These are phyloP conservation scores for Camellia japonica DNA, from an alignment of 148 eudicot genomes.

Conservation along the genomic window DNA sequence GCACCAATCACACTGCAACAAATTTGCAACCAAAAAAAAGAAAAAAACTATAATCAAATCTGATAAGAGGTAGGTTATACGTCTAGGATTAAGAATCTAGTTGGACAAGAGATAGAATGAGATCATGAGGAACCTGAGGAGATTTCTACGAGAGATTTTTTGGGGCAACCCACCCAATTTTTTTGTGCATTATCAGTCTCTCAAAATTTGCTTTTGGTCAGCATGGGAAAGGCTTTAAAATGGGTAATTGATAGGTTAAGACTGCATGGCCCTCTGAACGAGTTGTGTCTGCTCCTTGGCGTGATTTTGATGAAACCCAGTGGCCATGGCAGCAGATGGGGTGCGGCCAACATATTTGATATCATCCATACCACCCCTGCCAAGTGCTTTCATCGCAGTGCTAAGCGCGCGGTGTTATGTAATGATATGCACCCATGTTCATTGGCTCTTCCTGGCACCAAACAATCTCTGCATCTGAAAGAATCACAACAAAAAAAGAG, in stretches of 20 bases:
- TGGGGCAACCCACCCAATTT: not conserved
- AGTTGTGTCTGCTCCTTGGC: slow-evolving; percentile 61
- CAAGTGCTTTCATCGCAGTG: slow-evolving; percentile 64
- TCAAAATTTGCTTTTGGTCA: not conserved
- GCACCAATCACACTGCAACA: too few relatives aligned
- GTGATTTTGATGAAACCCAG: slow-evolving; percentile 65
- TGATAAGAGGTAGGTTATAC: too few relatives aligned
- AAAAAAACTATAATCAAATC: too few relatives aligned
- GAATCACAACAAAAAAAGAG: not conserved
- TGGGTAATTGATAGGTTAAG: slow-evolving; percentile 43
- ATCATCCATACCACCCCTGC: slow-evolving; percentile 55
- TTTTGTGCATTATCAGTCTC: not conserved
- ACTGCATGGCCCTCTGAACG: slow-evolving; percentile 60
- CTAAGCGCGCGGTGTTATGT: slow-evolving; percentile 64
- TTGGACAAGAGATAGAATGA: too few relatives aligned
- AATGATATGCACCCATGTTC: slow-evolving; percentile 88
- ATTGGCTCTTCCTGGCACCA: slow-evolving; percentile 98
- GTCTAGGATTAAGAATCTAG: too few relatives aligned
- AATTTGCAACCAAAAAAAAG: too few relatives aligned
- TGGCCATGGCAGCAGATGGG: slow-evolving; percentile 87
- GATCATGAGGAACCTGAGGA: not conserved
- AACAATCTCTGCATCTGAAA: slow-evolving; percentile 78
- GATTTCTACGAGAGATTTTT: not conserved
- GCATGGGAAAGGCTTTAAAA: not conserved
- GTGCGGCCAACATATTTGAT: slow-evolving; percentile 71